Evolutionary conservation across 805 yeast species (phyloP).

Genomic region (Lachancea thermotolerans): DNA sequence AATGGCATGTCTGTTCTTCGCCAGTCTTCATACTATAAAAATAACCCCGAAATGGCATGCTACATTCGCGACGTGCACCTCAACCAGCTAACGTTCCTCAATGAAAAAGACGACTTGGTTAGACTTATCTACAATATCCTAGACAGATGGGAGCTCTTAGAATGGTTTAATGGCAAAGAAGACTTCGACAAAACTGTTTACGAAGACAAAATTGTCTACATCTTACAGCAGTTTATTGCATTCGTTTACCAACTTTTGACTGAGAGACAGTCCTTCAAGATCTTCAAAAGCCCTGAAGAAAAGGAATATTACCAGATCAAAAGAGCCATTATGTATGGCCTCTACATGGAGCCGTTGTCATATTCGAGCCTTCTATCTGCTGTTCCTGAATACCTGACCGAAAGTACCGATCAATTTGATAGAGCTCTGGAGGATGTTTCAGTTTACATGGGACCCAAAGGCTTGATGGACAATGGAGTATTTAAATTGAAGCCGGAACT

Average conservation of each 20-base stretch:
- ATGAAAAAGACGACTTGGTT: slow-evolving; percentile 44
- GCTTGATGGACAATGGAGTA: slow-evolving; percentile 59
- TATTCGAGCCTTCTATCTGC: slow-evolving; percentile 43
- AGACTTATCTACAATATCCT: slow-evolving; percentile 49
- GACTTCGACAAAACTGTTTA: slow-evolving; percentile 38
- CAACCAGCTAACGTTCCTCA: slow-evolving; percentile 53
- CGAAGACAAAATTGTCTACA: slow-evolving; percentile 43
- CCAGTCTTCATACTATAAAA: slow-evolving; percentile 45
- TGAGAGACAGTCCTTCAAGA: slow-evolving; percentile 58
- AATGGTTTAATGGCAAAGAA: slow-evolving; percentile 40
- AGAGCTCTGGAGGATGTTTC: slow-evolving; percentile 50
- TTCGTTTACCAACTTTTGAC: slow-evolving; percentile 63
- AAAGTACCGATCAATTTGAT: slow-evolving; percentile 39
- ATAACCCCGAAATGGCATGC: slow-evolving; percentile 44
- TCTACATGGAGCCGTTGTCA: slow-evolving; percentile 47
- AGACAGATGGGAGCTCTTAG: slow-evolving; percentile 54
- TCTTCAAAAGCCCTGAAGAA: slow-evolving; percentile 30
- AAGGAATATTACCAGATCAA: slow-evolving; percentile 31
- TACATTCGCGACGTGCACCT: slow-evolving; percentile 70
- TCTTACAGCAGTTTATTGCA: slow-evolving; percentile 74
- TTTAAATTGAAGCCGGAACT: slow-evolving; percentile 48
- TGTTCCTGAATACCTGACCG: slow-evolving; percentile 32
- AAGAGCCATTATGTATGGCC: slow-evolving; percentile 41
- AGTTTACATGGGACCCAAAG: slow-evolving; percentile 56
- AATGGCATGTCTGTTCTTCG: slow-evolving; percentile 53